Percentiles rank a stretch among this genome's conserved stretches.
Conservation (phyloP, 768 basidiomycete species). For the Fomitopsis pulvina region DNA sequence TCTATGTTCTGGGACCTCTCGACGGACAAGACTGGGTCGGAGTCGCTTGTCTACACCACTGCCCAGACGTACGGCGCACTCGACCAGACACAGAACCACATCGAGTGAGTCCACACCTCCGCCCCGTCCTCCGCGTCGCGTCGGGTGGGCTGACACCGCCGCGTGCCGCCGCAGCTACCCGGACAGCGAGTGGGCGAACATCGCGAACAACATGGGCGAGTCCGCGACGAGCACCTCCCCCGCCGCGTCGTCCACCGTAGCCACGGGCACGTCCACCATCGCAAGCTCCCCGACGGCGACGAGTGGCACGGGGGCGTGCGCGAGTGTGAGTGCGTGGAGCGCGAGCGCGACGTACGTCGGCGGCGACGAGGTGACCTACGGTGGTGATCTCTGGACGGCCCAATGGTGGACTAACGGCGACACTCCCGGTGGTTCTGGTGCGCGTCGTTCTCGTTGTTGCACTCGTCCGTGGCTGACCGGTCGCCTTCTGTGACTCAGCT, state of each 20-base stretch:
- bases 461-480: constrained; percentile 1
- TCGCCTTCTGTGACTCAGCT: constrained; percentile 28
- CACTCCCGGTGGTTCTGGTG: constrained; percentile 44
- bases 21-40: constrained; percentile 50
- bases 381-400: constrained; percentile 50
- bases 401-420: constrained; percentile 61
- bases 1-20: constrained; percentile 68
- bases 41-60: constrained; percentile 52
- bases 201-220: constrained; percentile 53
- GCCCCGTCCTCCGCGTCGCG: not conserved
- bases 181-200: constrained; percentile 65
- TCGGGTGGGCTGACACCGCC: not conserved
- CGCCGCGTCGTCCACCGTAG: constrained; percentile 13
- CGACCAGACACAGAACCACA: constrained; percentile 60
- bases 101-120: constrained; percentile 36
- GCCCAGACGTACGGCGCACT: constrained; percentile 42
- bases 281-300: too few relatives aligned
- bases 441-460: constrained; percentile 12
- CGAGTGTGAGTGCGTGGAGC: constrained; percentile 42
- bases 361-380: constrained; percentile 38
- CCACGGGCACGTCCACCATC: not conserved
- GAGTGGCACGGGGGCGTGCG: constrained; percentile 27
- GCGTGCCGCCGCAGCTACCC: constrained; percentile 44
- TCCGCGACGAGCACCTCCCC: constrained; percentile 12
- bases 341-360: constrained; percentile 37